phyloP scores from a whole-genome alignment of 2,329 filamentous ascomycete genomes.

The Sporothrix dimorphospora region DNA sequence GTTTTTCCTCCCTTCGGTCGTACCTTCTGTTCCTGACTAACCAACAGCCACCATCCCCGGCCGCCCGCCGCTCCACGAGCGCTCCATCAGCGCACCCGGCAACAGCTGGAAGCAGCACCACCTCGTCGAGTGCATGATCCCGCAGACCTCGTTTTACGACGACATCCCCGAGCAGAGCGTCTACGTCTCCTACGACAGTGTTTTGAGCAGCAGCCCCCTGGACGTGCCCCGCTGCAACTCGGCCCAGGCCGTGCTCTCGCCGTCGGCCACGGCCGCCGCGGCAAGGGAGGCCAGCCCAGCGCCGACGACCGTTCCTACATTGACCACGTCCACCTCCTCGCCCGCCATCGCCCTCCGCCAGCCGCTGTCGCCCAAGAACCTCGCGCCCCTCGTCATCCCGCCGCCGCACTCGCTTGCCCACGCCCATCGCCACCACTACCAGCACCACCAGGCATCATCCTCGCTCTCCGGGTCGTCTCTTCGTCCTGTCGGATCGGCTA shows the following conservation, averaged over 20 bases:
- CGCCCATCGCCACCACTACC: conserved; percentile 1
- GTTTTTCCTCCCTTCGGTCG: conserved; percentile 30
- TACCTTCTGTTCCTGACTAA: conserved; percentile 33
- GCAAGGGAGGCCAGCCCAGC: neutral
- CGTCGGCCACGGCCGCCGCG: conserved; percentile 16
- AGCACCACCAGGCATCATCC: conserved; percentile 32
- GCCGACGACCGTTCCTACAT: neutral
- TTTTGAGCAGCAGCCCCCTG: conserved; percentile 35
- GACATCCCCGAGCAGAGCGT: conserved; percentile 40
- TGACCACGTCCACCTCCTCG: neutral
- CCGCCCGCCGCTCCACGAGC: conserved; percentile 65
- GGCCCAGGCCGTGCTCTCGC: conserved; percentile 32
- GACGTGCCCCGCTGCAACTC: conserved; percentile 35
- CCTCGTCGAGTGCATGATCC: conserved; percentile 44
- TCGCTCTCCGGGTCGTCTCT: conserved; percentile 31
- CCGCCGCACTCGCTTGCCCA: conserved; percentile 23
- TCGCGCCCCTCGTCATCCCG: conserved; percentile 63
- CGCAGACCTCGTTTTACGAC: conserved; percentile 38
- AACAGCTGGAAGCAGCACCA: conserved; percentile 53
- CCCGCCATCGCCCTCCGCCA: conserved; percentile 33
- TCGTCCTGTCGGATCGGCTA: conserved; percentile 31
- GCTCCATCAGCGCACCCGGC: conserved; percentile 65
- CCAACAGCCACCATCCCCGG: conserved; percentile 68
- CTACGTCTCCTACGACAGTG: conserved; percentile 30
- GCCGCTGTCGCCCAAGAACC: conserved; percentile 56